Base-by-base conservation (phyloP, 352 stramenopile species). In the Achlya hypogyna region DNA sequence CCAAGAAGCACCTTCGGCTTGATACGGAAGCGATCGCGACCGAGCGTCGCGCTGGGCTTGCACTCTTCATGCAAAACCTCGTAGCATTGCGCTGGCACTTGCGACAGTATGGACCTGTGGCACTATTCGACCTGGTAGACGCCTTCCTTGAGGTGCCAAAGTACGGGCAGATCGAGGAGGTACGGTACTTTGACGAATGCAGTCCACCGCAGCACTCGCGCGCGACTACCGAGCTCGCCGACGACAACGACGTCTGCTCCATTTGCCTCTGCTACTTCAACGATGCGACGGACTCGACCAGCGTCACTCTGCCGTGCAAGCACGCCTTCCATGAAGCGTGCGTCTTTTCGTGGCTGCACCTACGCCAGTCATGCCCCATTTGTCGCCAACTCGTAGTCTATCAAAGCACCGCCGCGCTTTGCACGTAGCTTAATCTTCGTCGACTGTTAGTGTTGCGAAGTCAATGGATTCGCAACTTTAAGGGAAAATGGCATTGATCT, bases 301-400 rank as follows among this genome's bases (percentile, higher is more conserved):
- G 90, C 53, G 80, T 94, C 29, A 88, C 87, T 69, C 66, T 94
- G 60, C 81, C 83, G 32, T 92, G 86, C 62, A 60, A 86, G 53
- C 83, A 94, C 72, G 81, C 75, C n/a, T 94, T 94, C 72, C 86
- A 92, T 73, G 82, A 94, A 62, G 81, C 91, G 29, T 94, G 86
- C 62, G 72, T 94, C 45, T 83, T 92, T 62, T 79, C 90, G 65
- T 92, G 86, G 86, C 71, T 94, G 53, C 76, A 92, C 23, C 75
- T 75, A 65, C 91, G 82, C 73, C 81, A 76, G 1, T 82, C 91
- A 62, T 94, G 84, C 65, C 84, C 86, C 38, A 91, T 94, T 76
- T 94, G 86, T 47, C 81, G 85, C 42, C 23, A 45, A 18, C 38
- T 45, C 38, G 38, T 45, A 10, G 38, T 45, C 12, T 45, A 45